Conservation (phyloP, 2,329 filamentous ascomycete species). For the Exserohilum turcica region DNA sequence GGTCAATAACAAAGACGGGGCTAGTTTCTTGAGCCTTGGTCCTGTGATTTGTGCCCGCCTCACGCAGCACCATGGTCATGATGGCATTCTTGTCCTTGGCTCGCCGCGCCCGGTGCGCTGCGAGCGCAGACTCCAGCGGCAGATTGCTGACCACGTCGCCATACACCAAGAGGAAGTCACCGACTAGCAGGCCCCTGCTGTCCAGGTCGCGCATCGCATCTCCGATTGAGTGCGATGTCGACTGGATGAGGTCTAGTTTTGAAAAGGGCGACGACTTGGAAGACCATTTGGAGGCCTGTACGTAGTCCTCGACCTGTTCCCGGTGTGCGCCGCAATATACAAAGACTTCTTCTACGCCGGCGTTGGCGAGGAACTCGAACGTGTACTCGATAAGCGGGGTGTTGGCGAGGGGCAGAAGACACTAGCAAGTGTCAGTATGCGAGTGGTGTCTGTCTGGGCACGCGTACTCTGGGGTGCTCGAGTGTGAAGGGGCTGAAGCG, state of each 20-base stretch:
- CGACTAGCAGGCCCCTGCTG: constrained; percentile 78
- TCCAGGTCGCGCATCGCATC: constrained; percentile 96
- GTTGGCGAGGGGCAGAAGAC: constrained; percentile 90
- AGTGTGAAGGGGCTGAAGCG: constrained; percentile 88
- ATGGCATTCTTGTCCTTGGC: constrained; percentile 89
- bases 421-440: constrained; percentile 59
- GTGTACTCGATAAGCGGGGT: constrained; percentile 97
- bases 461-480: constrained; percentile 79
- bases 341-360: constrained; percentile 91
- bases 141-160: constrained; percentile 92
- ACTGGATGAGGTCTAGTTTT: constrained; percentile 81
- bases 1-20: constrained; percentile 86
- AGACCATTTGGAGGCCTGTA: constrained; percentile 77
- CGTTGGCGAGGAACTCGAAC: constrained; percentile 92
- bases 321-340: constrained; percentile 89
- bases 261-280: constrained; percentile 78
- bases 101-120: constrained; percentile 78
- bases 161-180: constrained; percentile 91
- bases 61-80: constrained; percentile 92
- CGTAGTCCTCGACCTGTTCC: constrained; percentile 84
- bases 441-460: background rate
- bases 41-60: constrained; percentile 74
- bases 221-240: constrained; percentile 83
- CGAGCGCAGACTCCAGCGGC: constrained; percentile 77
- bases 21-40: constrained; percentile 77